A percentile compares a stretch with the other conserved stretches of the same genome.
Conservation (phyloP, 805 yeast species). For the Candida odintsovae region DNA sequence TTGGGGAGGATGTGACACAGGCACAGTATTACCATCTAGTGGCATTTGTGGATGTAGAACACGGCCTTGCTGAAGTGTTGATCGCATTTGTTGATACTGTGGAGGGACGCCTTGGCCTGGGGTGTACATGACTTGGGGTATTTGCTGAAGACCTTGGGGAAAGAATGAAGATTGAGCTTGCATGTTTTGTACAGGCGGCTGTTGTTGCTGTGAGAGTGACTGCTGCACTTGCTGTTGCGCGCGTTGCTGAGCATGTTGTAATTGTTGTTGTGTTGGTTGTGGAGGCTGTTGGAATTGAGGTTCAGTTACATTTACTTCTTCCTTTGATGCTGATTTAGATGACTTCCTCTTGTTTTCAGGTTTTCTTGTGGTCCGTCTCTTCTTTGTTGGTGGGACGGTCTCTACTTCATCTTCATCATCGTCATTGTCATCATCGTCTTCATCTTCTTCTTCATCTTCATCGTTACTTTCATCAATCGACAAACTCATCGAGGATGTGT, state of each 20-base stretch:
- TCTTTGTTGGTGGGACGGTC: conserved; percentile 2
- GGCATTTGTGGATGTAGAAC: not conserved
- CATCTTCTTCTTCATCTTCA: conserved; percentile 11
- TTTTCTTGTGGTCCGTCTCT: conserved; percentile 2
- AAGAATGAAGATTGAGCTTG: not conserved
- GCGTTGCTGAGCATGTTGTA: conserved; percentile 3
- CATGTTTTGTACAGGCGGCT: not conserved
- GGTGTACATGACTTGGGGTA: not conserved
- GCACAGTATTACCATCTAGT: conserved; percentile 1
- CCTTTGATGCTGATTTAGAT: not conserved
- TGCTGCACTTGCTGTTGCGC: conserved; percentile 5
- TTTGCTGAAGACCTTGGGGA: not conserved
- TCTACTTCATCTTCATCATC: conserved; percentile 15
- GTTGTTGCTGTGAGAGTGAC: conserved; percentile 3
- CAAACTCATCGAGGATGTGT: conserved; percentile 9
- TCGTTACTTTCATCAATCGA: conserved; percentile 10
- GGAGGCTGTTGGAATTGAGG: conserved; percentile 1
- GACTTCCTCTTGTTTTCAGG: not conserved
- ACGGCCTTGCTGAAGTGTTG: not conserved
- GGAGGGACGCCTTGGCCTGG: not conserved
- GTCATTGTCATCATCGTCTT: conserved; percentile 15
- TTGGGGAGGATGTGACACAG: conserved; percentile 4
- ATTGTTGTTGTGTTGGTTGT: conserved; percentile 4
- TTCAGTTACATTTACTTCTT: not conserved
- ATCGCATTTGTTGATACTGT: conserved; percentile 5